Percentiles rank a stretch among this genome's conserved stretches.
Evolutionary conservation across 169 alveolate genomes (phyloP).

Genomic region (Eimeria necatrix): DNA sequence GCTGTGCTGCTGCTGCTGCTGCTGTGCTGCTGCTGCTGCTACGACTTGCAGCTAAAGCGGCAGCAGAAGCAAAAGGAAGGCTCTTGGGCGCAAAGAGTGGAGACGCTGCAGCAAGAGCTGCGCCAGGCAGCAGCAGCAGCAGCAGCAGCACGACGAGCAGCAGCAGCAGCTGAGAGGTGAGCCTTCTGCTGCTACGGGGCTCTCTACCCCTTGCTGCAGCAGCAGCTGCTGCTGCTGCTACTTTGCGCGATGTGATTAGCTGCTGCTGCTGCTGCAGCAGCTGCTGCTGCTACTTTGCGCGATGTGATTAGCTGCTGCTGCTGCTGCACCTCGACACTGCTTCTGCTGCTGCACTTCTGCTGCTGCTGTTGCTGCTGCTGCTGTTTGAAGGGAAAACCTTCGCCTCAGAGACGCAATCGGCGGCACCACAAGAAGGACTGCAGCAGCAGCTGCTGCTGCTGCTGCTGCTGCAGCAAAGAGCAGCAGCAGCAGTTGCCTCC

Average conservation of each 20-base stretch:
- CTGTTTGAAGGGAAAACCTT: neutral
- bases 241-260: neutral
- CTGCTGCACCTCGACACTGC: no score
- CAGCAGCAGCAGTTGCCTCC: neutral
- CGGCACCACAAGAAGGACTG: neutral
- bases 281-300: neutral
- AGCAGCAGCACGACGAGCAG: neutral
- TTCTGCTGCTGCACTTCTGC: neutral
- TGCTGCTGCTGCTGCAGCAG: constrained; percentile 30
- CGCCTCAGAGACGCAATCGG: neutral
- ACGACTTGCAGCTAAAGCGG: constrained; percentile 11
- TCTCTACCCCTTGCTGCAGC: constrained; percentile 10
- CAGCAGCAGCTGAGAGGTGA: constrained; percentile 14
- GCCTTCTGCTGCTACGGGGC: neutral
- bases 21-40: no score
- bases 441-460: neutral
- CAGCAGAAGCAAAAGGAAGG: neutral
- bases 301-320: neutral
- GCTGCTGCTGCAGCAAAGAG: neutral
- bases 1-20: no score
- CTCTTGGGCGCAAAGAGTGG: neutral
- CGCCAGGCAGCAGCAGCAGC: constrained; percentile 4
- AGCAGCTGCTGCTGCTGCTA: constrained; percentile 15
- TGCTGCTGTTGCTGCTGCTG: neutral
- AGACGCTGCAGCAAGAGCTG: constrained; percentile 3